A percentile compares a stretch with the other conserved stretches of the same genome.
phyloP scores from a whole-genome alignment of 2,329 filamentous ascomycete genomes.

The Epichloe elymi region DNA sequence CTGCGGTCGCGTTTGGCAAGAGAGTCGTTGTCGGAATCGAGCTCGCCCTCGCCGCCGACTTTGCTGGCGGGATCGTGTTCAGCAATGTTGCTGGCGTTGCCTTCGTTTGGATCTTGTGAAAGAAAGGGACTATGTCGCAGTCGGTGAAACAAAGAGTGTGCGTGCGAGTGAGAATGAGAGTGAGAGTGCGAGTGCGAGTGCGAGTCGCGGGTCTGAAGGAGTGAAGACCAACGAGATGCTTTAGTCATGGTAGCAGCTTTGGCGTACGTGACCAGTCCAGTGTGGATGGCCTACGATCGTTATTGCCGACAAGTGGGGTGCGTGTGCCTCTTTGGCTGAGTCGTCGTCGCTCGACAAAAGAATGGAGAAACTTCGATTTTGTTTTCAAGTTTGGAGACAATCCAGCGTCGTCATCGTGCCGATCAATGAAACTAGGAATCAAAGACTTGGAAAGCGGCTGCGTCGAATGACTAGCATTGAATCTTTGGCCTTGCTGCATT shows the following conservation, averaged over 20 bases:
- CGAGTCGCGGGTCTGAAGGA: slow-evolving; percentile 21
- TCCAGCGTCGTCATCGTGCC: slow-evolving; percentile 5
- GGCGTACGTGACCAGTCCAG: slow-evolving; percentile 5
- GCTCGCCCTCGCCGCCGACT: slow-evolving; percentile 9
- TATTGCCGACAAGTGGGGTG: slow-evolving; percentile 7
- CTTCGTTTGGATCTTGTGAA: slow-evolving; percentile 6
- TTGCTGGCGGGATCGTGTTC: slow-evolving; percentile 14
- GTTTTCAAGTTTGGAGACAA: neutral
- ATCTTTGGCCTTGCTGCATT: neutral
- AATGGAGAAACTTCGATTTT: neutral
- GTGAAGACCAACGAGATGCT: slow-evolving; percentile 23
- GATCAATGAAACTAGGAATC: neutral
- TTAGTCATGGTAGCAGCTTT: slow-evolving; percentile 20
- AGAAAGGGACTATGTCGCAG: slow-evolving; percentile 8
- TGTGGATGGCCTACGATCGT: slow-evolving; percentile 8
- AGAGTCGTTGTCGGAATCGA: slow-evolving; percentile 5
- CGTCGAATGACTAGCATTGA: neutral
- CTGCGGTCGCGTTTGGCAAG: slow-evolving; percentile 2
- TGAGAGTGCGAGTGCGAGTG: slow-evolving; percentile 12
- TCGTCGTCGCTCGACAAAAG: slow-evolving; percentile 6
- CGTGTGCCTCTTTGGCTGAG: neutral
- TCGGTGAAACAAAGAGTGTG: slow-evolving; percentile 12
- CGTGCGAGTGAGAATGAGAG: slow-evolving; percentile 12
- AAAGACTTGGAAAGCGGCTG: neutral
- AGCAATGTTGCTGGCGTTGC: slow-evolving; percentile 7